These are phyloP conservation scores for Selaginella tamariscina DNA, from an alignment of 75 land plant genomes.

Conservation along the genomic window DNA sequence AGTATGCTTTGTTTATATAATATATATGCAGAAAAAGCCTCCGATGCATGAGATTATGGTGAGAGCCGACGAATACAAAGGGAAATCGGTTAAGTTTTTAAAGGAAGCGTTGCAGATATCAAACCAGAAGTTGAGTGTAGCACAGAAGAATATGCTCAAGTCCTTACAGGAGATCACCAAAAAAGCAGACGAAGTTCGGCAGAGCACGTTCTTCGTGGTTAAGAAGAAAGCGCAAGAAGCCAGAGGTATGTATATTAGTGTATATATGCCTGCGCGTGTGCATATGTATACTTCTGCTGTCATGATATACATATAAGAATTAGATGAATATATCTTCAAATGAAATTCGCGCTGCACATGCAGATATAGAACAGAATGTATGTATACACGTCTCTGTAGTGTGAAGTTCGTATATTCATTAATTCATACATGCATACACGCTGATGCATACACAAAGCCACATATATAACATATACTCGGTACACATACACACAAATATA, in stretches of 20 bases:
- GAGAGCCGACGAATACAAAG: constrained; percentile 14
- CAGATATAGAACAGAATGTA: not conserved
- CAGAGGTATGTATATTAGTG: too few species aligned
- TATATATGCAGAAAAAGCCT: constrained; percentile 11
- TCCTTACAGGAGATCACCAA: constrained; percentile 1
- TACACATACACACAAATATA: not conserved
- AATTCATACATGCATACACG: not conserved
- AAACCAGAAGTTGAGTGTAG: not conserved
- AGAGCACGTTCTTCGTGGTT: not conserved
- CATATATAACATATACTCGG: not conserved
- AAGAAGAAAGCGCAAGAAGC: not conserved
- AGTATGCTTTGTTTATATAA: not conserved
- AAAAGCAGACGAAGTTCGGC: not conserved
- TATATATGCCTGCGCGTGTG: constrained; percentile 3
- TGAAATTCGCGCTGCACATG: not conserved
- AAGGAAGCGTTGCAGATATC: constrained; percentile 7
- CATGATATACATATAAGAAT: not conserved
- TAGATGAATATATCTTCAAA: too few species aligned
- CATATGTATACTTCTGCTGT: constrained; percentile 6
- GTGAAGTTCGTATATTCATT: not conserved
- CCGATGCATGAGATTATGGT: constrained; percentile 6
- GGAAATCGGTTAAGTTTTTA: not conserved
- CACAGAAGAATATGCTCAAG: constrained; percentile 10
- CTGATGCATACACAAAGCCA: not conserved
- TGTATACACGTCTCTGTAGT: not conserved